Percentiles rank a stretch among this genome's conserved stretches.
Evolutionary conservation across 176 grass and related monocot genomes (phyloP).

Genomic region (Paspalum vaginatum): DNA sequence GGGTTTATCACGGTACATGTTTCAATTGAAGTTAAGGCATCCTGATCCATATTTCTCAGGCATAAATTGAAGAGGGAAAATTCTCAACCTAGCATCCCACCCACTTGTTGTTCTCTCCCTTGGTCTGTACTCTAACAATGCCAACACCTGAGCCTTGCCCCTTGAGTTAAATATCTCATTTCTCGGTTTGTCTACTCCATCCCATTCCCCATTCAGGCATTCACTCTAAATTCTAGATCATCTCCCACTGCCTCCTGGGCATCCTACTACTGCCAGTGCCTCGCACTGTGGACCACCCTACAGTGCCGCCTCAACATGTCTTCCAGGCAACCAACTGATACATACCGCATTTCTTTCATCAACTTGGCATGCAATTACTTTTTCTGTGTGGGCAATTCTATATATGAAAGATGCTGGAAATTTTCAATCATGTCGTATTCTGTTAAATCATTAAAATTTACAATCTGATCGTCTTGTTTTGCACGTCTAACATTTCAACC

Average conservation of each 20-base stretch:
- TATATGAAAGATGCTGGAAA: neutral
- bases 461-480: neutral
- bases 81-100: neutral
- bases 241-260: neutral
- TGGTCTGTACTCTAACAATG: neutral
- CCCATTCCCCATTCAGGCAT: neutral
- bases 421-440: neutral
- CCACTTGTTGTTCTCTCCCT: neutral
- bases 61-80: conserved; percentile 12
- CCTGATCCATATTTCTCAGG: neutral
- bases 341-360: neutral
- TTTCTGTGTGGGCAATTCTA: neutral
- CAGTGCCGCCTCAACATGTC: neutral
- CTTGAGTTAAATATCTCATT: neutral
- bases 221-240: neutral
- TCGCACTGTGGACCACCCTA: neutral
- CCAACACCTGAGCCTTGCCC: neutral
- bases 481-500: conserved; percentile 1
- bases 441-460: neutral
- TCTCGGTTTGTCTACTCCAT: neutral
- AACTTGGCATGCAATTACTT: neutral
- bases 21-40: neutral
- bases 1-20: neutral
- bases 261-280: neutral
- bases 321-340: neutral